Conservation (phyloP, 306 rosid species). For the Oxytropis ochrocephala region DNA sequence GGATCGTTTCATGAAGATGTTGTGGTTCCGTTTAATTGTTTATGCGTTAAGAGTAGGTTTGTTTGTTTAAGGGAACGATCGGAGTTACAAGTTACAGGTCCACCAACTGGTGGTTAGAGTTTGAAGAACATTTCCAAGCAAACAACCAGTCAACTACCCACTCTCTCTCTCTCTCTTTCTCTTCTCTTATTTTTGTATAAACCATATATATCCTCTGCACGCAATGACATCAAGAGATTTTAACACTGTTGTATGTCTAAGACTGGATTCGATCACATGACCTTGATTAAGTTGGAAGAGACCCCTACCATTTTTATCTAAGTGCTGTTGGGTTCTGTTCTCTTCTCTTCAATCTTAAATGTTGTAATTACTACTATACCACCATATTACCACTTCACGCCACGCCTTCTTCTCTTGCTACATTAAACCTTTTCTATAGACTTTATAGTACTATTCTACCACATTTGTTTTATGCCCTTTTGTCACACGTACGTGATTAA, state of each 20-base stretch:
- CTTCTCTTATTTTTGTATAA: background rate
- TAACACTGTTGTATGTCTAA: too few relatives aligned
- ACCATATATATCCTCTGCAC: too few relatives aligned
- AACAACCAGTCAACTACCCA: conserved; percentile 45
- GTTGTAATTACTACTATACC: background rate
- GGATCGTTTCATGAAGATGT: background rate
- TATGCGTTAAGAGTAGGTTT: conserved; percentile 52
- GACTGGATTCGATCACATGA: too few relatives aligned
- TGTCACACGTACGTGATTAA: too few relatives aligned
- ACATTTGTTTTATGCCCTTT: too few relatives aligned
- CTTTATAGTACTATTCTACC: too few relatives aligned
- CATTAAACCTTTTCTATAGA: too few relatives aligned
- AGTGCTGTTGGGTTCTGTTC: too few relatives aligned
- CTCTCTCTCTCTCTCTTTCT: background rate
- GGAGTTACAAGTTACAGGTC: conserved; percentile 42
- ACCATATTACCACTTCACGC: background rate
- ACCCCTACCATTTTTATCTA: too few relatives aligned
- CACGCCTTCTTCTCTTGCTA: background rate
- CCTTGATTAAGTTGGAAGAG: too few relatives aligned
- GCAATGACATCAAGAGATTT: too few relatives aligned
- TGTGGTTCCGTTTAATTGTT: conserved; percentile 9
- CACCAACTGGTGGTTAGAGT: conserved; percentile 88
- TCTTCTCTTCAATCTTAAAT: too few relatives aligned
- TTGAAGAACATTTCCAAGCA: conserved; percentile 69
- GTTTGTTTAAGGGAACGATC: conserved; percentile 28